phyloP scores from a whole-genome alignment of 2,329 filamentous ascomycete species.

The Drechslerella dactyloides region DNA sequence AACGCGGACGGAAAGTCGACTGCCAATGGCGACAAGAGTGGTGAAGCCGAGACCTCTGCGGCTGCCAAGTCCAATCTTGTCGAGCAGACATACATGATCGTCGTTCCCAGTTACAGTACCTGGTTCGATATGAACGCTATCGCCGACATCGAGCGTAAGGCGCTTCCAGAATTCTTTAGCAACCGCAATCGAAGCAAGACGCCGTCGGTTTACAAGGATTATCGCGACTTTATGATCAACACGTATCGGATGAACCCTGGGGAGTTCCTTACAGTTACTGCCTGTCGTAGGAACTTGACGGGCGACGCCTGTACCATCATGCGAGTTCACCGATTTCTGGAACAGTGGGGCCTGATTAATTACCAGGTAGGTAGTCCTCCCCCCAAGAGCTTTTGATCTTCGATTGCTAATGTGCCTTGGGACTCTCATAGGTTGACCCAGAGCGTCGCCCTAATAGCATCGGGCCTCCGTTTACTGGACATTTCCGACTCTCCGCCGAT shows the following conservation, averaged over 20 bases:
- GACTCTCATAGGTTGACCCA: slow-evolving; percentile 76
- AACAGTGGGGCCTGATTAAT: slow-evolving; percentile 98
- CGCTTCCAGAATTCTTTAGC: slow-evolving; percentile 97
- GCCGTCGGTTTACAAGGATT: slow-evolving; percentile 95
- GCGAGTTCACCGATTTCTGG: slow-evolving; percentile 95
- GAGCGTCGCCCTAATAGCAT: slow-evolving; percentile 94
- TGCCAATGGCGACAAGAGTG: slow-evolving; percentile 59
- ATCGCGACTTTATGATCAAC: slow-evolving; percentile 99
- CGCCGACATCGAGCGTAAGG: slow-evolving; percentile 90
- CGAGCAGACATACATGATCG: slow-evolving; percentile 91
- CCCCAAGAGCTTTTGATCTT: background rate
- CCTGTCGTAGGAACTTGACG: slow-evolving; percentile 90
- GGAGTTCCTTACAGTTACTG: slow-evolving; percentile 96
- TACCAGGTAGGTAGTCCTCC: slow-evolving; percentile 74
- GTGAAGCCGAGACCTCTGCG: slow-evolving; percentile 64
- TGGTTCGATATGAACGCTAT: slow-evolving; percentile 99
- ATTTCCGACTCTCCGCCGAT: slow-evolving; percentile 95
- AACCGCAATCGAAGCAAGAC: slow-evolving; percentile 98
- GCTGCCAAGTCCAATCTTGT: slow-evolving; percentile 90
- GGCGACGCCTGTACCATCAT: slow-evolving; percentile 99
- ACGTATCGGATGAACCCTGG: slow-evolving; percentile 94
- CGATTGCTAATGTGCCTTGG: slow-evolving; percentile 55
- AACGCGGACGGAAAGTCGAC: slow-evolving; percentile 61
- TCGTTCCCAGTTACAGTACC: slow-evolving; percentile 94
- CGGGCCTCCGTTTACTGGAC: slow-evolving; percentile 93